Percentiles rank a stretch among this genome's conserved stretches.
These are phyloP conservation scores for Suillus decipiens DNA, from an alignment of 768 basidiomycete genomes.

Conservation along the genomic window DNA sequence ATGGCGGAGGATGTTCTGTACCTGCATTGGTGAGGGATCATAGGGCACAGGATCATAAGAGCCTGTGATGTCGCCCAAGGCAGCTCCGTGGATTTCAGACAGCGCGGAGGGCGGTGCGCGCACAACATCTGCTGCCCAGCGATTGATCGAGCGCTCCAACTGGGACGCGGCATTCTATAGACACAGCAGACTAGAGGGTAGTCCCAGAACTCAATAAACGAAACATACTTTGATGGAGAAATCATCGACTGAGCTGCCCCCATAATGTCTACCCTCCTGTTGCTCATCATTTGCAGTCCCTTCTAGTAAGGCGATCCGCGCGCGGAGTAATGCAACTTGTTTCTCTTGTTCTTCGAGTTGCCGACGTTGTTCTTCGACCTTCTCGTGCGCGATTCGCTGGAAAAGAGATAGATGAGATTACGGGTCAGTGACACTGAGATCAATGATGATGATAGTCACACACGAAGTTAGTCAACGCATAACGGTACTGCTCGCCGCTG, in stretches of 20 bases:
- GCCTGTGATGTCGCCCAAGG: slow-evolving; percentile 58
- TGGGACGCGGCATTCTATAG: slow-evolving; percentile 77
- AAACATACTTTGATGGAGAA: slow-evolving; percentile 79
- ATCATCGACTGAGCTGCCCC: slow-evolving; percentile 75
- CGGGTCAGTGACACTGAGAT: slow-evolving; percentile 2
- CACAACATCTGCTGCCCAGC: slow-evolving; percentile 82
- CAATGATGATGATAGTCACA: slow-evolving; percentile 26
- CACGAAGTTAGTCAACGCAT: slow-evolving; percentile 83
- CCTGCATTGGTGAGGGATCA: slow-evolving; percentile 63
- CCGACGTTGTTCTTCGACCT: slow-evolving; percentile 77
- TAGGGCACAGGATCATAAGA: slow-evolving; percentile 46
- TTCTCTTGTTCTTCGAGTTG: slow-evolving; percentile 85
- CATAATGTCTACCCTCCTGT: slow-evolving; percentile 32
- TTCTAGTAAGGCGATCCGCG: slow-evolving; percentile 73
- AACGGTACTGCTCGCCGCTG: slow-evolving; percentile 71
- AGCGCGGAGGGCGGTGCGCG: slow-evolving; percentile 56
- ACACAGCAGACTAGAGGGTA: slow-evolving; percentile 1
- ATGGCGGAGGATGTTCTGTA: slow-evolving; percentile 80
- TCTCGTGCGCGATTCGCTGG: slow-evolving; percentile 85
- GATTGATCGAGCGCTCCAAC: slow-evolving; percentile 80
- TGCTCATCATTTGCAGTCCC: slow-evolving; percentile 50
- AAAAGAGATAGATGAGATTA: slow-evolving; percentile 3
- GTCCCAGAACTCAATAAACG: not conserved
- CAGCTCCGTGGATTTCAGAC: slow-evolving; percentile 55
- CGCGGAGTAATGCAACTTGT: slow-evolving; percentile 73